phyloP scores from a whole-genome alignment of 345 rosid genomes.

The Gossypium ekmanianum region DNA sequence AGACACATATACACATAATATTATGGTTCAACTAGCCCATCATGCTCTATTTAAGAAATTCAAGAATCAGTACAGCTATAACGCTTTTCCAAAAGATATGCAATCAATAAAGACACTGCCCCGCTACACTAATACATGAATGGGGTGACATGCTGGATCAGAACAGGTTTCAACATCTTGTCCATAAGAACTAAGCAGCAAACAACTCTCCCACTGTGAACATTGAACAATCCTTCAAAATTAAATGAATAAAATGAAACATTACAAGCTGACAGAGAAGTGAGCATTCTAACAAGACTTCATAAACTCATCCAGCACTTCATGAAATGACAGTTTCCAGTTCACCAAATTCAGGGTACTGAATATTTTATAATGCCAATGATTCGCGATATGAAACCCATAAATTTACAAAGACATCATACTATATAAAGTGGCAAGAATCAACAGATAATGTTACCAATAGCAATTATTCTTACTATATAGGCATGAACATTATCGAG shows the following conservation, averaged over 20 bases:
- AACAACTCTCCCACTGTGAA: neutral
- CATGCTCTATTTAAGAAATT: neutral
- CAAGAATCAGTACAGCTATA: neutral
- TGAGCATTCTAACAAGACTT: neutral
- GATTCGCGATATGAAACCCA: neutral
- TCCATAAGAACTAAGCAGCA: neutral
- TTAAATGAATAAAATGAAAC: constrained; percentile 1
- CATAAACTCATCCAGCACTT: neutral
- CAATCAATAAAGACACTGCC: neutral
- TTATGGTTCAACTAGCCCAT: neutral
- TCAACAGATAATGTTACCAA: neutral
- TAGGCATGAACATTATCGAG: neutral
- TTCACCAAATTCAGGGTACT: neutral
- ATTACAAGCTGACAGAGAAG: neutral
- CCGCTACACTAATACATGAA: neutral
- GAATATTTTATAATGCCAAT: neutral
- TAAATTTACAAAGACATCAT: neutral
- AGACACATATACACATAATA: neutral
- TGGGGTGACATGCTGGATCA: neutral
- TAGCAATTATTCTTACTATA: neutral
- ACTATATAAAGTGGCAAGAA: neutral
- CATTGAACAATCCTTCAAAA: neutral
- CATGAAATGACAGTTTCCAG: neutral
- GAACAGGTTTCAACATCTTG: neutral
- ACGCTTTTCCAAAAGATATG: neutral